A percentile compares a stretch with the other conserved stretches of the same genome.
Conservation (phyloP, 2,329 filamentous ascomycete species). For the Ophiognomonia clavigignenti-juglandacearum region DNA sequence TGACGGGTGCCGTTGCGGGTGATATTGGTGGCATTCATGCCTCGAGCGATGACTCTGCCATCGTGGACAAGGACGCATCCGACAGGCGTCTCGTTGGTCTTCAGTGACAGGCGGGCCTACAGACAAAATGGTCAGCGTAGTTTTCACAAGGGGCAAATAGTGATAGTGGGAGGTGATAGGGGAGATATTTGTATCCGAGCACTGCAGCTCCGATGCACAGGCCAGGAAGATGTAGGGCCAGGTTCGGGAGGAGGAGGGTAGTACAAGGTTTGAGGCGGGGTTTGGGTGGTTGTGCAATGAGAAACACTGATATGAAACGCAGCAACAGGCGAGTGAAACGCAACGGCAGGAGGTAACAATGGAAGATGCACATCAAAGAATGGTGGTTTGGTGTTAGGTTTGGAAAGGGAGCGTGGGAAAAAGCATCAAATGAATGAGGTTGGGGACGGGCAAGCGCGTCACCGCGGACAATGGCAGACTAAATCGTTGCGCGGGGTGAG, state of each 20-base stretch:
- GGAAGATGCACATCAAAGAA: background rate
- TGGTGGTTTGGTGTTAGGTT: background rate
- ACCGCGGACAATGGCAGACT: background rate
- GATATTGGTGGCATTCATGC: slow-evolving; percentile 96
- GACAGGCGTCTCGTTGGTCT: slow-evolving; percentile 88
- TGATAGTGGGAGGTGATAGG: background rate
- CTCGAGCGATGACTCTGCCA: slow-evolving; percentile 73
- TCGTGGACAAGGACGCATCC: slow-evolving; percentile 89
- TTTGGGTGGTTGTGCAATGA: background rate
- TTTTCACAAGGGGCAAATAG: too few species aligned
- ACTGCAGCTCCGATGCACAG: too few species aligned
- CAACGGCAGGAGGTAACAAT: background rate
- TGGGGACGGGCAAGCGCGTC: background rate
- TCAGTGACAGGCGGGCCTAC: slow-evolving; percentile 79
- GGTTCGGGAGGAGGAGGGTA: background rate
- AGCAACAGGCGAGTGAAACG: slow-evolving; percentile 9
- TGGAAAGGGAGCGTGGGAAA: background rate
- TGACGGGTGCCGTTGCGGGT: slow-evolving; percentile 89
- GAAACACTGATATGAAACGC: slow-evolving; percentile 21
- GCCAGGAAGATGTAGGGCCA: background rate
- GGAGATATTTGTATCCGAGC: background rate
- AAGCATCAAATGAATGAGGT: background rate
- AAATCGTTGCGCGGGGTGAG: slow-evolving; percentile 4
- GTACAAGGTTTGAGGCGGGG: background rate
- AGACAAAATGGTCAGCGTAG: background rate